Base-by-base conservation (phyloP, 2,329 filamentous ascomycete genomes). In the Fusarium redolens region DNA sequence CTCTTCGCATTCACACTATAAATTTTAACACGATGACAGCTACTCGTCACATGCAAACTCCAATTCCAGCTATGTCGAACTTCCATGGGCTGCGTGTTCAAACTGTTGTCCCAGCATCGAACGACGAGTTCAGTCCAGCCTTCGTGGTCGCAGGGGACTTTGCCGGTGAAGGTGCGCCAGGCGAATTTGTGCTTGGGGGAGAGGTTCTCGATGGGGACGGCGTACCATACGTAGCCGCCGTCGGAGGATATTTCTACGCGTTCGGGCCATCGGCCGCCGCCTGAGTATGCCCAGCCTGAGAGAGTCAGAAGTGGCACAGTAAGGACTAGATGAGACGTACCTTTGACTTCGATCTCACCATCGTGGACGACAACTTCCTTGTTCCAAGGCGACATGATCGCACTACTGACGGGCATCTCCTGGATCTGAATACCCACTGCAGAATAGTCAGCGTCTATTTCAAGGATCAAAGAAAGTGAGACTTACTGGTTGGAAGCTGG, bases 321-420 rank as follows among this genome's bases (percentile, higher is more conserved):
- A 28, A 28, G 28, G 28, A 28, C 28, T 28, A 28, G 28, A 28
- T 40, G 10, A 1, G 4, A 2, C 43, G 11, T 33, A 38, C 63
- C 60, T 33, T 28, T 40, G 14, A 65, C 60, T 35, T 82, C 82
- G 51, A 92, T 91, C 55, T 83, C 84, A 10, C 90, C 90, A 14
- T 87, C 84, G 71, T 92, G 90, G 1, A 92, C 80, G 25, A 92
- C 84, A 4, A 88, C 85, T 22, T 91, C 85, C 71, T 90, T 90
- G 31, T 86, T 86, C 81, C 84, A 83, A 0, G 91, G 91, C 0
- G 86, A 83, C 88, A 92, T 92, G 74, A 92, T 92, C 20, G 91
- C 91, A 12, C 85, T 88, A 58, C 86, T 88, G 1, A 93, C 91
- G 0, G 91, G 91, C 91, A 93, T 93, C 44, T 92, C 91, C 76